Evolutionary conservation across 2,329 filamentous ascomycete species (phyloP).

Genomic region (Colletotrichum cordylinicola): DNA sequence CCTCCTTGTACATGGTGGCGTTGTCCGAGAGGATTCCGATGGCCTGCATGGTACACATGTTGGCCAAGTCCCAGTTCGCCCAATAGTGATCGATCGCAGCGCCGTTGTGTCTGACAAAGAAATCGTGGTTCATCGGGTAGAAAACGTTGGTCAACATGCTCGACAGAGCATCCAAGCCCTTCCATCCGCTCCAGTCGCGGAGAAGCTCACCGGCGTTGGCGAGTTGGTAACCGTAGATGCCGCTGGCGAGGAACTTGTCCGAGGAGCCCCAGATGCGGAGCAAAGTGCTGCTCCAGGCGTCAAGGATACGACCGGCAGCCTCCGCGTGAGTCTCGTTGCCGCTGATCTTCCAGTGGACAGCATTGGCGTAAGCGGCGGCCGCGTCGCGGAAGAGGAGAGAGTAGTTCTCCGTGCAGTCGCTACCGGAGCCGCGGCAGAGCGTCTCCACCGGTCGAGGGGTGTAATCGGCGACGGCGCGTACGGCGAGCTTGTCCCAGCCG

Average conservation of each 20-base stretch:
- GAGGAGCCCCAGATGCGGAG: conserved; percentile 35
- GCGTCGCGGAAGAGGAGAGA: conserved; percentile 44
- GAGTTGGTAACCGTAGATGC: conserved; percentile 51
- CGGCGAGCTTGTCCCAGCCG: conserved; percentile 37
- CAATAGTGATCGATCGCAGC: conserved; percentile 39
- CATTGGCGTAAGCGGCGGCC: conserved; percentile 43
- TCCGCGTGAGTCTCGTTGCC: conserved; percentile 40
- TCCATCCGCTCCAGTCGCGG: conserved; percentile 37
- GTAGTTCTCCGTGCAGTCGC: conserved; percentile 34
- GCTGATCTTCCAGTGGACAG: conserved; percentile 45
- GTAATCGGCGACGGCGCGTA: conserved; percentile 35
- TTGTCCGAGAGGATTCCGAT: conserved; percentile 50
- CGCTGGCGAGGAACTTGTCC: conserved; percentile 44
- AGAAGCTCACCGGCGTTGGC: conserved; percentile 52
- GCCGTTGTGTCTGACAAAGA: conserved; percentile 42
- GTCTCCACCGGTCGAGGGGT: conserved; percentile 29
- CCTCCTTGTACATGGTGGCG: conserved; percentile 42
- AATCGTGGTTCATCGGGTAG: conserved; percentile 40
- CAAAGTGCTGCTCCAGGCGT: conserved; percentile 41
- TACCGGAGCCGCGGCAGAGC: conserved; percentile 36
- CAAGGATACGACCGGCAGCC: conserved; percentile 39
- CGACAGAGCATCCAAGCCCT: conserved; percentile 26
- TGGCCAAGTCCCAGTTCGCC: conserved; percentile 52
- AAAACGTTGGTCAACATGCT: conserved; percentile 42
- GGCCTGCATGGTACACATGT: conserved; percentile 43